phyloP scores from a whole-genome alignment of 345 rosid genomes.

The Eucalyptus brandiana region DNA sequence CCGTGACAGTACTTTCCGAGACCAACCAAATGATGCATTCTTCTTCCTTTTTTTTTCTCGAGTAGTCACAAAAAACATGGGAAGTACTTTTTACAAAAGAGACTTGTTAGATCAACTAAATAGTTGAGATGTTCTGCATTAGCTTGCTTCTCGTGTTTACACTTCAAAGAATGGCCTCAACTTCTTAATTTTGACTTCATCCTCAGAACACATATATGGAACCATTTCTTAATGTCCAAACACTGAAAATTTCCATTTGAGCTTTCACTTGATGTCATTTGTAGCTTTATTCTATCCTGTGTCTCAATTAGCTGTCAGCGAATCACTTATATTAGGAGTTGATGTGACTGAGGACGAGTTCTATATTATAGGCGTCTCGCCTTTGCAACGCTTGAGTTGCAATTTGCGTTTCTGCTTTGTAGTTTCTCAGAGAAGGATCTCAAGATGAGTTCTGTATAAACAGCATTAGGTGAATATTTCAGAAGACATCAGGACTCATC shows the following conservation, averaged over 20 bases:
- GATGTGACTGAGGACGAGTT: neutral
- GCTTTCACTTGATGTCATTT: neutral
- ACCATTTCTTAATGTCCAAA: neutral
- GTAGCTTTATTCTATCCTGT: neutral
- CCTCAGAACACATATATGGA: neutral
- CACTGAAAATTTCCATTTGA: neutral
- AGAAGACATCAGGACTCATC: neutral
- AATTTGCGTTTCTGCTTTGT: neutral
- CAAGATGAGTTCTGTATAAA: neutral
- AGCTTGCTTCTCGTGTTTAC: neutral
- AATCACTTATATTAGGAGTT: neutral
- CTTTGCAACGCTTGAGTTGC: neutral
- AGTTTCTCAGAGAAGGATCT: neutral
- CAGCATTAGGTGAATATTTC: neutral
- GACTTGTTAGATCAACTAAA: neutral
- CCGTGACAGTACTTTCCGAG: neutral
- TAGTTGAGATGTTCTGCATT: neutral
- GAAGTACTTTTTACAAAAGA: neutral
- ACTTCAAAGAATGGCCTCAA: neutral
- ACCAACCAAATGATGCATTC: neutral
- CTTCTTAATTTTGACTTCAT: neutral
- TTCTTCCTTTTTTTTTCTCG: neutral
- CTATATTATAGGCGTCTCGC: neutral
- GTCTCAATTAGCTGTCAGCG: neutral
- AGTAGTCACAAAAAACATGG: neutral